Evolutionary conservation across 345 rosid species (phyloP), one percentile per base, ranked within the genome.

Genomic region (Erysimum cheiranthoides): DNA sequence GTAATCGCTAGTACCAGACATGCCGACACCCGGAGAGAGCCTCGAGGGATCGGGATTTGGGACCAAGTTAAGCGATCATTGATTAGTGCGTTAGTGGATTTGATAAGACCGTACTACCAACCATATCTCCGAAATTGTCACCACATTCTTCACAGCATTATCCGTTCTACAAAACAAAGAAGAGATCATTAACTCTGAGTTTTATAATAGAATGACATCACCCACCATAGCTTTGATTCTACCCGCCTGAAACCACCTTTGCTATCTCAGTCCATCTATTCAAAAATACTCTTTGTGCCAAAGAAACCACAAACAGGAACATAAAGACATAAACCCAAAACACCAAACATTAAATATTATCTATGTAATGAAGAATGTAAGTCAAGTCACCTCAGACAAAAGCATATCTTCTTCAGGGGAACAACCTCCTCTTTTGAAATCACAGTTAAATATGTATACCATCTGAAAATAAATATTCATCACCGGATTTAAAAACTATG

Each of bases 241-340:
- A 95, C 99, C 99, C 90, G 85, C 99, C 97, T 79, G 97, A 90
- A 82, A 95, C 97, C 87, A 92, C 97, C 80, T 95, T 95, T 64
- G 99, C 97, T 71, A 95, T 95, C 82, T 95, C 97, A 47, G 94
- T 95, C 97, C 97, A 95, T 84, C 97, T 88, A 80, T 95, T 95
- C 34, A 97, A 97, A 66, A 89, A 92, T 38, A 89, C 80, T 78
- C 83, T 90, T 47, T 92, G 99, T 36, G 99, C 99, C 99, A 90
- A 52, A 61, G 3, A 28, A 70, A 70, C 25, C n/a, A 73, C 27
- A 73, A 0, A 34, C 49, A 72, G 25, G 31, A 60, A 10, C 14
- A 34, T 51, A 34, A 43, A 27, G 63, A 59, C 34, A 38, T 0
- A 40, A 72, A 59, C 50, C 14, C 49, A 42, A 63, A 53, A 45